Base-by-base conservation (phyloP, 768 basidiomycete species). In the Hypholoma fasciculare region DNA sequence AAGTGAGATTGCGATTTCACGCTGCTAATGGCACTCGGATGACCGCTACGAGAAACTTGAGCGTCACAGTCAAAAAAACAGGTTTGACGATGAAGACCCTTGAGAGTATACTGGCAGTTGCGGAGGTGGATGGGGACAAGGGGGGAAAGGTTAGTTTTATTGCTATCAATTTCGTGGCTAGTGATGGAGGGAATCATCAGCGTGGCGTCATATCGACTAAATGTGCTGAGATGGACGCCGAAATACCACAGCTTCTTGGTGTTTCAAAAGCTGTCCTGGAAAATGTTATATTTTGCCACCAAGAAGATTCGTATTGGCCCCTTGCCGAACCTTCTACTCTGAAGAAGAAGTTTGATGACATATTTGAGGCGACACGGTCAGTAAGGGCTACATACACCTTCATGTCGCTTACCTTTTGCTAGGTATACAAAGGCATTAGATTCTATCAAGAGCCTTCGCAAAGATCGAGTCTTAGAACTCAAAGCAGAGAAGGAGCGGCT, bases 341-440 rank as follows among this genome's bases (percentile, higher is more conserved):
- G 38, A 99, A 99, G 81, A 98, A 98, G 82, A 98, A 98, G 71
- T 99, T 99, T 60, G 97, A 99, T 66, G 97, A 99, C 66, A 99
- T 99, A 56, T 98, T 99, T 66, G 97, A 99, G 72, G 97, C 97
- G 3, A 98, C 96, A 17, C 90, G 90, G 94, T 92, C 51, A 34
- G 78, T 67, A 42, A 36, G 37, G n/a, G 12, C 26, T 7, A 6
- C 48, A 9, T n/a, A 20, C 8, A 26, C 14, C 17, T 30, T 13
- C 46, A 17, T 44, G 60, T 30, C 12, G 27, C 26, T 16, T 1
- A 42, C 52, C 48, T 59, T 49, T 1, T 9, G 49, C 56, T 40
- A 97, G 96, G 66, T 99, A 98, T 72, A 98, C 96, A 0, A 98
- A 98, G 68, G 97, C 96, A 0, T 80, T 99, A 1, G 94, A 97